Evolutionary conservation across 345 rosid species (phyloP).

Genomic region (Xanthoceras sorbifolium): DNA sequence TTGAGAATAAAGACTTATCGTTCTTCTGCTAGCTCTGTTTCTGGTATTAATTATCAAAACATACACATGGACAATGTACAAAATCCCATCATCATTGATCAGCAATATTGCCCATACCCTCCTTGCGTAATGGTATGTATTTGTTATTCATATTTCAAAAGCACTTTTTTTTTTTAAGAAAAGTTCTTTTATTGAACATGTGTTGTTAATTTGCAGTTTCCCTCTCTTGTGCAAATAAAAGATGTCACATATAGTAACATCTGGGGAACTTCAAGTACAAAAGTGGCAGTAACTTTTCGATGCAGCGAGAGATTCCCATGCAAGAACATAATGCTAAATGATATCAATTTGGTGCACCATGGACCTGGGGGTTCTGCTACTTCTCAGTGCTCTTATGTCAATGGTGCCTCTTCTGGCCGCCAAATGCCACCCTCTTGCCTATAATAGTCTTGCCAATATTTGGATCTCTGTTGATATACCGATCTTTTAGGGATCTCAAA

Average conservation of each 20-base stretch:
- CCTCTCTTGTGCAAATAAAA: conserved; percentile 32
- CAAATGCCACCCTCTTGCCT: conserved; percentile 33
- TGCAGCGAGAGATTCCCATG: conserved; percentile 29
- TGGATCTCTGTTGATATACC: background rate
- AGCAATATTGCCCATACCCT: conserved; percentile 37
- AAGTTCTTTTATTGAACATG: background rate
- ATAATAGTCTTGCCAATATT: background rate
- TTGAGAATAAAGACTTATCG: conserved; percentile 52
- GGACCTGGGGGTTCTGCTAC: background rate
- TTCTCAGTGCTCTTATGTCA: conserved; percentile 20
- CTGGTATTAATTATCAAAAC: conserved; percentile 32
- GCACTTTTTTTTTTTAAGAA: too few relatives aligned
- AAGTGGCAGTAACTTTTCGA: conserved; percentile 21
- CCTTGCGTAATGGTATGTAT: conserved; percentile 18
- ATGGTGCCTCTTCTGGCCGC: conserved; percentile 20
- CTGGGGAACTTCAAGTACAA: conserved; percentile 32
- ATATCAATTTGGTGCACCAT: conserved; percentile 18
- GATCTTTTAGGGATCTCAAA: too few relatives aligned
- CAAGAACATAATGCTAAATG: conserved; percentile 16
- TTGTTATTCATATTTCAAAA: background rate
- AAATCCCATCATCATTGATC: conserved; percentile 51
- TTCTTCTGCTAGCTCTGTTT: conserved; percentile 19
- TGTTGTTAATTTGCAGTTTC: background rate
- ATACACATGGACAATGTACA: conserved; percentile 45
- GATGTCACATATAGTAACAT: conserved; percentile 33